These are phyloP conservation scores for Dictyophora rubrovolvata DNA, from an alignment of 768 basidiomycete species.

Conservation along the genomic window DNA sequence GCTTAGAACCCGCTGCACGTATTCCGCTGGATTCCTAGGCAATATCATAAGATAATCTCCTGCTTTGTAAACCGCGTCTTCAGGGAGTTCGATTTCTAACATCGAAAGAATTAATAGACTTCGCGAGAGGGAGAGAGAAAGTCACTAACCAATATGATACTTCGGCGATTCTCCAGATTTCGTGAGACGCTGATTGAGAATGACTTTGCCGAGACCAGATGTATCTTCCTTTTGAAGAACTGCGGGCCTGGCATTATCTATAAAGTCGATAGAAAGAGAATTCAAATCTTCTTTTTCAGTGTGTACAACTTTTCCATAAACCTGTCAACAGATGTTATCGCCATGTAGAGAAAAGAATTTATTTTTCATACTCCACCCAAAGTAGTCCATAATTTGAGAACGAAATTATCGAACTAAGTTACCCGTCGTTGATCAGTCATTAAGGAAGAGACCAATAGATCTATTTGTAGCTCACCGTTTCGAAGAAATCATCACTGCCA, in stretches of 20 bases:
- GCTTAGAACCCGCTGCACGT: slow-evolving; percentile 29
- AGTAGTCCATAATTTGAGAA: slow-evolving; percentile 27
- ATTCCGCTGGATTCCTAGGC: slow-evolving; percentile 30
- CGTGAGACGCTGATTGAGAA: slow-evolving; percentile 31
- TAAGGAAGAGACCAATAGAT: not conserved
- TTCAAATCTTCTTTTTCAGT: slow-evolving; percentile 1
- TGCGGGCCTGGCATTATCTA: slow-evolving; percentile 22
- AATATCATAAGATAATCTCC: slow-evolving; percentile 43
- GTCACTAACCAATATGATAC: slow-evolving; percentile 29
- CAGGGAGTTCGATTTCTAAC: slow-evolving; percentile 32
- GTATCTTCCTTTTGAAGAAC: slow-evolving; percentile 29
- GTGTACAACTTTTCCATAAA: slow-evolving; percentile 1
- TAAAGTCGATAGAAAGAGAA: slow-evolving; percentile 4
- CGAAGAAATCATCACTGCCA: slow-evolving; percentile 31
- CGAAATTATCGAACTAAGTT: slow-evolving; percentile 31
- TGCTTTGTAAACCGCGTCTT: slow-evolving; percentile 27
- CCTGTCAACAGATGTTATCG: not conserved
- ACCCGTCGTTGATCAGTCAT: not conserved
- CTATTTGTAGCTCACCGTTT: slow-evolving; percentile 10
- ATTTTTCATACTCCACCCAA: slow-evolving; percentile 22
- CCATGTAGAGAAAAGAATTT: not conserved
- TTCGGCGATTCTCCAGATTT: slow-evolving; percentile 29
- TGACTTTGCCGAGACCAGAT: slow-evolving; percentile 26
- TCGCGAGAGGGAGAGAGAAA: too few relatives aligned
- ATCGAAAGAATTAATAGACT: not conserved